Percentiles rank a stretch among this genome's conserved stretches.
Evolutionary conservation across 306 rosid species (phyloP).

Genomic region (Herpetospermum pedunculosum): DNA sequence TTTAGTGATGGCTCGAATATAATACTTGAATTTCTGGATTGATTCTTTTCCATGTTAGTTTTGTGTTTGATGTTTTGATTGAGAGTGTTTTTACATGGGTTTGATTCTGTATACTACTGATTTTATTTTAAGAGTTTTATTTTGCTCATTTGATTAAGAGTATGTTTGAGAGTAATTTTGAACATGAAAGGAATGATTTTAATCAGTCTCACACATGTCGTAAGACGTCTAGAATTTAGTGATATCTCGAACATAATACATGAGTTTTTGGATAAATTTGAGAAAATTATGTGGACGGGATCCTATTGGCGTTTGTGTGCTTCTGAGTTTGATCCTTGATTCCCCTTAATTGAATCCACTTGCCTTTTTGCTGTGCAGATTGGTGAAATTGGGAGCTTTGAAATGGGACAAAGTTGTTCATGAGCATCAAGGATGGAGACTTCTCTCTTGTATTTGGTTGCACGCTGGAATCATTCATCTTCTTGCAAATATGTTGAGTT

Average conservation of each 20-base stretch:
- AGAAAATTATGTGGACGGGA: background rate
- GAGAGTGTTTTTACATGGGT: background rate
- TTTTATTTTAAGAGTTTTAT: background rate
- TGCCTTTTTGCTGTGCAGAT: conserved; percentile 13
- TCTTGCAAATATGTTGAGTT: conserved; percentile 41
- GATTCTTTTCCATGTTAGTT: background rate
- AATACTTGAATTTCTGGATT: background rate
- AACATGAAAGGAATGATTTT: no score
- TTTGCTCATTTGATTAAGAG: background rate
- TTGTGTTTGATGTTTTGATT: background rate
- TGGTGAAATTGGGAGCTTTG: conserved; percentile 36
- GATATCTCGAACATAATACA: background rate
- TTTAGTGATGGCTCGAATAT: background rate
- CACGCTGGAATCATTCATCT: conserved; percentile 46
- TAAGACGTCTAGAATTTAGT: background rate
- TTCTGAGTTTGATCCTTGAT: background rate
- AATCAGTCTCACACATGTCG: no score
- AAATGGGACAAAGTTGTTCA: conserved; percentile 24
- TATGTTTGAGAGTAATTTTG: no score
- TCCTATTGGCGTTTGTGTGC: background rate
- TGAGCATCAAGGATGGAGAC: conserved; percentile 37
- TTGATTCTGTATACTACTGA: background rate
- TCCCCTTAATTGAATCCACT: background rate
- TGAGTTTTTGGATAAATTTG: background rate
- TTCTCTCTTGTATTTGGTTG: conserved; percentile 33